These are phyloP conservation scores for Pseudogymnoascus sp. DNA, from an alignment of 2,329 filamentous ascomycete genomes.

Conservation along the genomic window DNA sequence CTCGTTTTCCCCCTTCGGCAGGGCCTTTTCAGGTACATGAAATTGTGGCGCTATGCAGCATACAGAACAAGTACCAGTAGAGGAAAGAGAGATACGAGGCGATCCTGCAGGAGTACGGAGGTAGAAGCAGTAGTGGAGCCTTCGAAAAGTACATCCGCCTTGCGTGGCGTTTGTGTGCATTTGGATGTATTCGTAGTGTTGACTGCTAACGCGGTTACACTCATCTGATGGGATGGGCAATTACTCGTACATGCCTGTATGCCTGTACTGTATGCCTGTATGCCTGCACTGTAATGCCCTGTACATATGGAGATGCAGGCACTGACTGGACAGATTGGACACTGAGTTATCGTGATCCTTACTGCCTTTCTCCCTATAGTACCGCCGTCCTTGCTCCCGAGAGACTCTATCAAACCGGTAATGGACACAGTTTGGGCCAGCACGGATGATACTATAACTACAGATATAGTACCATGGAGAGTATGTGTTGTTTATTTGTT, in stretches of 20 bases:
- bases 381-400: neutral
- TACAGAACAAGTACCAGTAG: neutral
- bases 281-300: too few species aligned
- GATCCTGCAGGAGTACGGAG: conserved; percentile 7
- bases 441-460: neutral
- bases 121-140: neutral
- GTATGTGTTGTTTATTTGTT: too few species aligned
- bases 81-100: neutral
- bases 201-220: neutral
- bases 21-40: conserved; percentile 2
- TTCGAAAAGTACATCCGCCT: neutral
- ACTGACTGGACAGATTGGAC: neutral
- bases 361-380: conserved; percentile 1
- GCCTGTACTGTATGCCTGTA: too few species aligned
- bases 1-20: neutral
- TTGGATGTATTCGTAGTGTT: neutral
- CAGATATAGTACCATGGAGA: neutral
- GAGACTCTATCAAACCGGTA: neutral
- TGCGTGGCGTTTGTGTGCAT: neutral
- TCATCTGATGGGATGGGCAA: neutral
- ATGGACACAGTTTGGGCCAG: neutral
- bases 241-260: neutral
- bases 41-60: neutral
- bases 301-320: neutral
- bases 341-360: conserved; percentile 2